phyloP scores from a whole-genome alignment of 2,329 filamentous ascomycete species.

The Ophiostoma tasmaniense region DNA sequence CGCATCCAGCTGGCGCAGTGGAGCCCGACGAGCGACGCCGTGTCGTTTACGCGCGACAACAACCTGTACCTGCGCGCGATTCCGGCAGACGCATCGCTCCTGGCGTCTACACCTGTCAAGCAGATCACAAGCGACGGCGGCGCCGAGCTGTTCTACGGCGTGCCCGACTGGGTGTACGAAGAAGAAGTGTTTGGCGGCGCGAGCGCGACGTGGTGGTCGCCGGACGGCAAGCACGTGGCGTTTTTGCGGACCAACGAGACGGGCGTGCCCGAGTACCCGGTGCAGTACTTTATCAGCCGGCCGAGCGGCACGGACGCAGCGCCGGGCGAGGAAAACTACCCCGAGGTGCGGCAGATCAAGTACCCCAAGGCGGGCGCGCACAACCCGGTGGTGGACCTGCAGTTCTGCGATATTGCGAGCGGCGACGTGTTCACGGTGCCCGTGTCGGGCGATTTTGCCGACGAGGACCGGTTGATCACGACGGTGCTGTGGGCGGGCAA shows the following conservation, averaged over 20 bases:
- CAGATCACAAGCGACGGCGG: conserved; percentile 84
- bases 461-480: conserved; percentile 81
- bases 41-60: conserved; percentile 86
- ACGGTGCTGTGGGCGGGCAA: conserved; percentile 81
- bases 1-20: conserved; percentile 78
- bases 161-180: conserved; percentile 97
- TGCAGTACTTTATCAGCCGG: conserved; percentile 85
- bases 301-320: conserved; percentile 65
- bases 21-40: conserved; percentile 77
- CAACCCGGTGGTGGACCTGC: conserved; percentile 79
- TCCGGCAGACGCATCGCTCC: conserved; percentile 29
- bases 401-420: conserved; percentile 78
- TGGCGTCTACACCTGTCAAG: conserved; percentile 36
- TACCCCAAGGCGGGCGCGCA: conserved; percentile 94
- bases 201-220: conserved; percentile 90
- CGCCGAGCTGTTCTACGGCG: conserved; percentile 82
- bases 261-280: conserved; percentile 78
- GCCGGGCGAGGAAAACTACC: conserved; percentile 75
- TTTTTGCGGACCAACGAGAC: conserved; percentile 94
- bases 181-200: conserved; percentile 71
- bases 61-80: conserved; percentile 74
- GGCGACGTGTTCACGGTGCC: conserved; percentile 72
- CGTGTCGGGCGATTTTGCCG: conserved; percentile 66
- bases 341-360: conserved; percentile 85
- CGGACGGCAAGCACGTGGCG: conserved; percentile 79